Percentiles rank a stretch among this genome's conserved stretches.
Conservation (phyloP, 176 grass and related monocot species). For the Eleusine indica region DNA sequence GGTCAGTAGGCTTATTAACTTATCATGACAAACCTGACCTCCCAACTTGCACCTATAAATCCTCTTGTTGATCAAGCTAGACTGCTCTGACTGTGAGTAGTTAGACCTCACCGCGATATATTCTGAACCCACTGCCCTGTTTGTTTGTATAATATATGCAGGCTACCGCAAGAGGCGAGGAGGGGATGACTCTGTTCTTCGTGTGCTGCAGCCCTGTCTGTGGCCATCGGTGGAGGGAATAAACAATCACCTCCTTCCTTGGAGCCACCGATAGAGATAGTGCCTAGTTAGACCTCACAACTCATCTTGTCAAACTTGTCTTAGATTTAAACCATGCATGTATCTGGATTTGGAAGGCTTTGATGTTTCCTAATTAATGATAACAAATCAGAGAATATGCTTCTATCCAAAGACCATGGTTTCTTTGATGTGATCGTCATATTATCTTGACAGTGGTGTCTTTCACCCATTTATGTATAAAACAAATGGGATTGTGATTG, state of each 20-base stretch:
- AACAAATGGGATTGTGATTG: neutral
- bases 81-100: too few species aligned
- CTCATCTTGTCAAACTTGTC: neutral
- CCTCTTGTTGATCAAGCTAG: neutral
- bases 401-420: neutral
- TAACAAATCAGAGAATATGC: neutral
- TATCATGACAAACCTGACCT: neutral
- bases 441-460: too few species aligned
- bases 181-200: constrained; percentile 65
- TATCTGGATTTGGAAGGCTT: neutral
- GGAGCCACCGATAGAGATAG: too few species aligned
- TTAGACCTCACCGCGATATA: neutral
- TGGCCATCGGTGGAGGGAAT: constrained; percentile 59
- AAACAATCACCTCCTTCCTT: neutral
- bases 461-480: neutral
- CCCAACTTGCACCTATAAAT: neutral
- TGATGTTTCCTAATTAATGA: neutral
- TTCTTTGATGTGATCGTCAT: neutral
- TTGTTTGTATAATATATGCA: constrained; percentile 12
- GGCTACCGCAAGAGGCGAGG: constrained; percentile 58
- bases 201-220: constrained; percentile 60
- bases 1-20: neutral
- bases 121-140: neutral
- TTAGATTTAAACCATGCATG: constrained; percentile 3
- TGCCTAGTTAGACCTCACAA: neutral